These are phyloP conservation scores for Plasmodium knowlesi DNA, from an alignment of 169 alveolate species.

Conservation along the genomic window DNA sequence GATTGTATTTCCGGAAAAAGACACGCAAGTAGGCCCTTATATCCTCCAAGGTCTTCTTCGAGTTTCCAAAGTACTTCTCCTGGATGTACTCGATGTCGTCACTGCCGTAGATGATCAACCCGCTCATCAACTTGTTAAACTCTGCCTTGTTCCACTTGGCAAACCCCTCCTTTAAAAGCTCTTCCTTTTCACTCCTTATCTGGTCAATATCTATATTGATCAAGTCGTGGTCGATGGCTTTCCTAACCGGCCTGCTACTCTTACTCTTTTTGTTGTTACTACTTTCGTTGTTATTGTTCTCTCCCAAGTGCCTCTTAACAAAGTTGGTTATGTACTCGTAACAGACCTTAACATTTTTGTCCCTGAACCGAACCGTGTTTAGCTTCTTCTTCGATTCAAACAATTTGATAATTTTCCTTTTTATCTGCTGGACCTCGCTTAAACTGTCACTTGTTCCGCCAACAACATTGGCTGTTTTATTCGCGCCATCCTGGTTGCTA, in stretches of 20 bases:
- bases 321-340: conserved; percentile 14
- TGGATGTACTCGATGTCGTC: conserved; percentile 39
- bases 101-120: conserved; percentile 30
- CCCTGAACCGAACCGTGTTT: conserved; percentile 27
- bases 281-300: neutral
- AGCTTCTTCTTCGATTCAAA: conserved; percentile 28
- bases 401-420: conserved; percentile 15
- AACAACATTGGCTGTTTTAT: neutral
- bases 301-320: conserved; percentile 21
- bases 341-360: conserved; percentile 36
- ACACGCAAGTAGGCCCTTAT: conserved; percentile 39
- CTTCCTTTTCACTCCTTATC: conserved; percentile 33
- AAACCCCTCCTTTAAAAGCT: conserved; percentile 40
- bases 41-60: conserved; percentile 56
- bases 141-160: conserved; percentile 67
- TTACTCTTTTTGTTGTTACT: neutral
- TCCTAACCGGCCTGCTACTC: neutral
- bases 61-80: conserved; percentile 45
- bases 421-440: neutral
- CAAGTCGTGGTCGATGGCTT: neutral
- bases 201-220: conserved; percentile 38
- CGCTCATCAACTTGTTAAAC: conserved; percentile 55
- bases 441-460: neutral
- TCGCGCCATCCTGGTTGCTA: neutral
- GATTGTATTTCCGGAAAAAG: conserved; percentile 36